Base-by-base conservation (phyloP, 2,329 filamentous ascomycete genomes). In the Bipolaris sorokiniana region DNA sequence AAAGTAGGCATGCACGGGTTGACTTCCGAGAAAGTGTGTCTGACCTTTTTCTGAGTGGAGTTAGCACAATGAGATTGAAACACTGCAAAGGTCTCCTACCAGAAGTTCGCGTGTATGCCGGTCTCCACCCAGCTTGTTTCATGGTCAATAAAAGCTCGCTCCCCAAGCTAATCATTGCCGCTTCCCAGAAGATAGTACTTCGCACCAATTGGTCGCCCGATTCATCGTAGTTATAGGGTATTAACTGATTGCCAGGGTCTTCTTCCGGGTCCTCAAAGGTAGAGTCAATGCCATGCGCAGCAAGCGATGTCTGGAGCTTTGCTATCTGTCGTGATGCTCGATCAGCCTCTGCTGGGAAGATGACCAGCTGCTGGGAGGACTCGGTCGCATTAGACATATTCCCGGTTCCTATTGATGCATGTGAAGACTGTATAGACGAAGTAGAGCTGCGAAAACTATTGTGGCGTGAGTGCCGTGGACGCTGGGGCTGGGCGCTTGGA, bases 171-270 rank as follows among this genome's bases (percentile, higher is more conserved):
- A 61, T 38, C n/a, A 48, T 36, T 1, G 64, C 59, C 3, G 60
- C 31, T 49, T 70, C 65, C 65, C 66, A 69, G 34, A 64, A 66
- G 0, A 69, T 50, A 0, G 65, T 68, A 26, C 65, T 64, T 9
- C 50, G 52, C 3, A 66, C 42, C 22, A 23, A 7, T 13, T 44
- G 51, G 0, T 49, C 51, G 13, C 16, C 15, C n/a, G 28, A 18
- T 5, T 36, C 46, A 16, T 34, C 37, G 20, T 49, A 6, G 1
- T 41, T 6, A n/a, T 54, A 54, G 1, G 37, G 48, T 22, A 56
- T 3, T 0, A 56, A 11, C 3, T 44, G 48, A 22, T 23, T 37
- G 3, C 18, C 3, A 2, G 38, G 26, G 1, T 46, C 36, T 10
- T 46, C 11, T 2, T 51, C 26, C 1, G 36, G n/a, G 10, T 56